A percentile compares a stretch with the other conserved stretches of the same genome.
These are phyloP conservation scores for Fusarium metavorans DNA, from an alignment of 2,329 filamentous ascomycete genomes.

Conservation along the genomic window DNA sequence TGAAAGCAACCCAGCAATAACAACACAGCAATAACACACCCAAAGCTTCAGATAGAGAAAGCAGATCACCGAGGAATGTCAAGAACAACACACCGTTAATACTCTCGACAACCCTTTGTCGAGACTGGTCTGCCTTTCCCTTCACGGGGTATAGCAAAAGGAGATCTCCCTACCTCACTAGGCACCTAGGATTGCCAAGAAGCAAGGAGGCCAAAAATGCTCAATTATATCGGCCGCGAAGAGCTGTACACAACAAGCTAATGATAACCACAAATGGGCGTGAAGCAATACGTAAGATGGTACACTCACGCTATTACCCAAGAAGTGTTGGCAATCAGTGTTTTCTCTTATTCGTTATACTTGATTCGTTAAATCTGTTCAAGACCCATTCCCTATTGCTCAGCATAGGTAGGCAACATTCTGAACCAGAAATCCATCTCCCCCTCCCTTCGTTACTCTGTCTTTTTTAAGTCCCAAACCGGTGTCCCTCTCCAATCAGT, in stretches of 20 bases:
- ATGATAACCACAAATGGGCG: neutral
- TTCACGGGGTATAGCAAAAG: neutral
- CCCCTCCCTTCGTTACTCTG: neutral
- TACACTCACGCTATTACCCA: neutral
- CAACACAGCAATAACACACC: neutral
- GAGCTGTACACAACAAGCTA: neutral
- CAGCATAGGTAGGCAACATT: neutral
- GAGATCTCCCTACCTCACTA: neutral
- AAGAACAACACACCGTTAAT: neutral
- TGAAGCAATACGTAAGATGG: neutral
- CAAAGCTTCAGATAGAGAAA: neutral
- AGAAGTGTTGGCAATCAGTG: neutral
- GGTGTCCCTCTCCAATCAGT: slow-evolving; percentile 54
- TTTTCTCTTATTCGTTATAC: neutral
- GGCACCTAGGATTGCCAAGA: neutral
- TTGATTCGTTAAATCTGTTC: neutral
- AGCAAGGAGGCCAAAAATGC: neutral
- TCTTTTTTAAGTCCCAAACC: neutral
- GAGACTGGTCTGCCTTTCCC: neutral
- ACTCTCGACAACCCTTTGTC: neutral
- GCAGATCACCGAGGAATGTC: neutral
- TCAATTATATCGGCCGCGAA: neutral
- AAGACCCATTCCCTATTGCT: neutral
- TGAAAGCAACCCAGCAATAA: neutral
- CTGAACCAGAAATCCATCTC: neutral